Evolutionary conservation across 2,329 filamentous ascomycete species (phyloP).

Genomic region (Diaporthe caulivora): DNA sequence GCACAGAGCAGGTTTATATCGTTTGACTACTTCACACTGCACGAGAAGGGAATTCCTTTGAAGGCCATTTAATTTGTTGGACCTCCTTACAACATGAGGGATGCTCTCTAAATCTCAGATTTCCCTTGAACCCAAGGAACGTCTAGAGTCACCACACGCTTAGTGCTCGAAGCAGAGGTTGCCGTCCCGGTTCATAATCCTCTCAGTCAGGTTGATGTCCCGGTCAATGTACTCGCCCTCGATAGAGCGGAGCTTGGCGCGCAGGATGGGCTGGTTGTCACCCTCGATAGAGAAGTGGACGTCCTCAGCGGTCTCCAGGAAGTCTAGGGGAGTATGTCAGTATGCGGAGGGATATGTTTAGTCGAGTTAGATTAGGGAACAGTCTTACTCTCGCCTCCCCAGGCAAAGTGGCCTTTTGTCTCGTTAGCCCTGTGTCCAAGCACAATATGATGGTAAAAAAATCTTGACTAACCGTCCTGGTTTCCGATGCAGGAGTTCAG

Average conservation of each 20-base stretch:
- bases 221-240: slow-evolving; percentile 56
- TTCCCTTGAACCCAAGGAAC: too few relatives aligned
- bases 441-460: background rate
- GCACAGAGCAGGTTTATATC: background rate
- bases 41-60: background rate
- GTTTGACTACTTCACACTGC: background rate
- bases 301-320: slow-evolving; percentile 59
- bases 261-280: slow-evolving; percentile 63
- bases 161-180: slow-evolving; percentile 49
- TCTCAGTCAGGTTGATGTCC: slow-evolving; percentile 69
- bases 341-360: background rate
- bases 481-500: slow-evolving; percentile 66
- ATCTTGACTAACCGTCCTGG: slow-evolving; percentile 56
- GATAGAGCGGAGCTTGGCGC: slow-evolving; percentile 57
- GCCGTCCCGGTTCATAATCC: slow-evolving; percentile 66
- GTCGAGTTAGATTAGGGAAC: background rate
- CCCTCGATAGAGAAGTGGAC: slow-evolving; percentile 64
- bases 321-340: slow-evolving; percentile 47
- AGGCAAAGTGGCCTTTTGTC: slow-evolving; percentile 55
- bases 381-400: slow-evolving; percentile 53
- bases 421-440: background rate
- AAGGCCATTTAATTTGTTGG: slow-evolving; percentile 5
- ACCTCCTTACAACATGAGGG: background rate
- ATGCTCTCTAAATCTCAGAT: background rate
- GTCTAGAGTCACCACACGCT: background rate